phyloP scores from a whole-genome alignment of 164 flowering plant genomes.

The Chloranthus sessilifolius region DNA sequence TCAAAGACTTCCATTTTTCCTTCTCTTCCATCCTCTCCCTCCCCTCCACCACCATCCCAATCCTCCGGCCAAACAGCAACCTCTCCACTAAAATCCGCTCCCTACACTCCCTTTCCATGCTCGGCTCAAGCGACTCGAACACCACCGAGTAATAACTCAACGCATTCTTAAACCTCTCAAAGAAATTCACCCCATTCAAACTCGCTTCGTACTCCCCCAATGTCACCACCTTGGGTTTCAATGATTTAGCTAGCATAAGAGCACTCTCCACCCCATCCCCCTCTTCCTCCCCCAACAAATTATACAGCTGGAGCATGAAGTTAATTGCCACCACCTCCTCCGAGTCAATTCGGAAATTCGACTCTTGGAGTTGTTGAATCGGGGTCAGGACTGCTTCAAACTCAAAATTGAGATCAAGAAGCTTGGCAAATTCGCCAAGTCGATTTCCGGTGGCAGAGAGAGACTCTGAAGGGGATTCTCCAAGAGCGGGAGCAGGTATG shows the following conservation, averaged over 20 bases:
- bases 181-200: conserved; percentile 52
- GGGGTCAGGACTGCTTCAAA: conserved; percentile 67
- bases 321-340: conserved; percentile 75
- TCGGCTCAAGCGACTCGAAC: conserved; percentile 87
- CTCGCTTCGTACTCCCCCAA: conserved; percentile 81
- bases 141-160: conserved; percentile 60
- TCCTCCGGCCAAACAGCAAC: conserved; percentile 53
- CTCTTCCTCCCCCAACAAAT: conserved; percentile 58
- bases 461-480: conserved; percentile 40
- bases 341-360: conserved; percentile 52
- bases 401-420: conserved; percentile 68
- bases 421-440: conserved; percentile 64
- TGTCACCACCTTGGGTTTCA: conserved; percentile 66
- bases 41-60: conserved; percentile 33
- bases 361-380: conserved; percentile 41
- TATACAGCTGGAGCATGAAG: conserved; percentile 85
- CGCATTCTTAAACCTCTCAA: conserved; percentile 54
- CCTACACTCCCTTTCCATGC: conserved; percentile 47
- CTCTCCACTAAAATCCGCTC: conserved; percentile 63
- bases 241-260: conserved; percentile 54
- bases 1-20: conserved; percentile 52
- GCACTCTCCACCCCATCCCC: conserved; percentile 37
- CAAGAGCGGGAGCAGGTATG: conserved; percentile 65
- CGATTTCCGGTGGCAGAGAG: conserved; percentile 69
- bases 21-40: conserved; percentile 65